Percentiles rank a stretch among this genome's conserved stretches.
phyloP scores from a whole-genome alignment of 1,284 basidiomycete genomes.

The Earliella scabrosa region DNA sequence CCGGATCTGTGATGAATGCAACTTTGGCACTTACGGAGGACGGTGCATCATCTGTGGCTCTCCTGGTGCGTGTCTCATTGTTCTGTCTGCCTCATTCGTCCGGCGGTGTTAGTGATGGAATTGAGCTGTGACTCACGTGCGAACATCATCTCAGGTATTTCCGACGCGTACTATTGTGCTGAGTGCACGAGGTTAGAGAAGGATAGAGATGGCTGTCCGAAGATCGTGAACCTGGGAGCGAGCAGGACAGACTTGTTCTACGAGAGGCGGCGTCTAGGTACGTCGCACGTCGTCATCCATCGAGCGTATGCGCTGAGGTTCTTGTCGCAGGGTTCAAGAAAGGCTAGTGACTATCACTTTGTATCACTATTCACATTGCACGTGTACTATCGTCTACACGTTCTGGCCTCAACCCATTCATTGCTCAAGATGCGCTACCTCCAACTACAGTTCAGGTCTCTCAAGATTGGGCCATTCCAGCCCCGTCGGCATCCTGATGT shows the following conservation, averaged over 20 bases:
- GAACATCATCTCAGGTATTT: constrained; percentile 69
- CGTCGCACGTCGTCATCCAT: constrained; percentile 27
- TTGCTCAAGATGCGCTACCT: too few species aligned
- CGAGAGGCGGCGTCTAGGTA: constrained; percentile 79
- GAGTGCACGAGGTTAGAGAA: constrained; percentile 97
- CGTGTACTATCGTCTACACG: too few species aligned
- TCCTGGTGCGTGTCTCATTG: constrained; percentile 65
- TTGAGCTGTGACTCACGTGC: too few species aligned
- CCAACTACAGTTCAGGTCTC: too few species aligned
- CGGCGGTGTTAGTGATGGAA: background rate
- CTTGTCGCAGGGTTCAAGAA: constrained; percentile 72
- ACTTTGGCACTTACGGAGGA: constrained; percentile 97
- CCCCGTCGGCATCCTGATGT: too few species aligned
- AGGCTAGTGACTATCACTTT: constrained; percentile 56
- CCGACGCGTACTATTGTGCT: constrained; percentile 96
- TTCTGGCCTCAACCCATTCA: too few species aligned
- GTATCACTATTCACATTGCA: background rate
- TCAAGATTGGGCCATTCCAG: too few species aligned
- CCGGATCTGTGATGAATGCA: constrained; percentile 98
- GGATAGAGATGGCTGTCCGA: constrained; percentile 97
- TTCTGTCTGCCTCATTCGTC: background rate
- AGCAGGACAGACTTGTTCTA: constrained; percentile 91
- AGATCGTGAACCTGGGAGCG: constrained; percentile 96
- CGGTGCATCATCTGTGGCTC: constrained; percentile 97
- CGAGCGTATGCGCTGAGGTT: background rate